Percentiles rank a stretch among this genome's conserved stretches.
These are phyloP conservation scores for Aspergillus heteromorphus DNA, from an alignment of 495 filamentous ascomycete genomes.

Conservation along the genomic window DNA sequence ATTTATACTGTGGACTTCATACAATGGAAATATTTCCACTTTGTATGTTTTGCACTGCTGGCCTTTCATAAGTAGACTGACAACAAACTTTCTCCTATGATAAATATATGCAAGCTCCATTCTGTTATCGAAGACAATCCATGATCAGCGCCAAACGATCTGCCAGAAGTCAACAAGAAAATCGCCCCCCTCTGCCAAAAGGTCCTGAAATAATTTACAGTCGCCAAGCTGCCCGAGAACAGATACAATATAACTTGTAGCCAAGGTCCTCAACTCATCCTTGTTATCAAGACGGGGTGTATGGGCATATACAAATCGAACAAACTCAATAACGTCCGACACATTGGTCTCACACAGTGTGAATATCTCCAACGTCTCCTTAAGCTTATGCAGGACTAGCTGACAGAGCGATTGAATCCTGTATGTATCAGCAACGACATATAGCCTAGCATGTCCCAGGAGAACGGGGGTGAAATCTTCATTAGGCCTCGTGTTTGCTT, in stretches of 20 bases:
- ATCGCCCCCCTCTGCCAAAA: constrained; percentile 22
- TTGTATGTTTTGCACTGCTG: no score
- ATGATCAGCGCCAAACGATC: constrained; percentile 15
- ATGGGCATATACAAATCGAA: constrained; percentile 31
- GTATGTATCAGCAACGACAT: constrained; percentile 35
- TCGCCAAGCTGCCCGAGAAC: constrained; percentile 18
- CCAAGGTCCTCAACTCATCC: constrained; percentile 14
- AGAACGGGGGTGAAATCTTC: constrained; percentile 36
- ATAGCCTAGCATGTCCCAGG: constrained; percentile 33
- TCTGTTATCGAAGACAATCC: no score
- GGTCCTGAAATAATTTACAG: constrained; percentile 11
- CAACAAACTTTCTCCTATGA: no score
- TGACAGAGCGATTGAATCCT: constrained; percentile 25
- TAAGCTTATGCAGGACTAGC: constrained; percentile 30
- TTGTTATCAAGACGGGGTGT: constrained; percentile 8
- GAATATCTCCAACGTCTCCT: constrained; percentile 25
- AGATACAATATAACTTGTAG: constrained; percentile 18
- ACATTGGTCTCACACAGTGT: constrained; percentile 22
- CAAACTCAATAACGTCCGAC: constrained; percentile 24
- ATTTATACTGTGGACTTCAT: no score
- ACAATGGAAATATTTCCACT: no score
- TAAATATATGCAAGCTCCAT: no score
- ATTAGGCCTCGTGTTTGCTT: not conserved
- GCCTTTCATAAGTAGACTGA: no score
- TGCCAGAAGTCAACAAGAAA: constrained; percentile 26